A percentile compares a stretch with the other conserved stretches of the same genome.
Conservation (phyloP, 2,329 filamentous ascomycete genomes). For the Pyrenophora graminea region DNA sequence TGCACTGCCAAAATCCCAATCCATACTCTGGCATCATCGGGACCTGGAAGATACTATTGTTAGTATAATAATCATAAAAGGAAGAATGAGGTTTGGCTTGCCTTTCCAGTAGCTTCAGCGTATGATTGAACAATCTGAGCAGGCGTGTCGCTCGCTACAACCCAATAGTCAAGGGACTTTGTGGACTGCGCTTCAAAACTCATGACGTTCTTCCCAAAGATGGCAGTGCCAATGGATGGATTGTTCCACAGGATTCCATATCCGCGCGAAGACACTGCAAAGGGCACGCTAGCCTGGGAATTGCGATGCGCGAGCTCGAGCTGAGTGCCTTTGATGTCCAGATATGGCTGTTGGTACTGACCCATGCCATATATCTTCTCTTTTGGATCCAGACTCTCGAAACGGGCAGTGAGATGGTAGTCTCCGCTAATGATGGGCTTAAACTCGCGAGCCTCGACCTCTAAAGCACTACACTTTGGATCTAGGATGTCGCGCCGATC, state of each 20-base stretch:
- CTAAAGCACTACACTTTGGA: conserved; percentile 63
- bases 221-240: conserved; percentile 63
- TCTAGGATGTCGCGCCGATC: conserved; percentile 57
- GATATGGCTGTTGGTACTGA: conserved; percentile 67
- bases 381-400: conserved; percentile 59
- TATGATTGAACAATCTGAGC: conserved; percentile 62
- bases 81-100: conserved; percentile 56
- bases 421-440: conserved; percentile 57
- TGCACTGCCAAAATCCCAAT: conserved; percentile 71
- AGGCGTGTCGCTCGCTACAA: conserved; percentile 62
- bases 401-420: conserved; percentile 62
- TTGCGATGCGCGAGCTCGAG: conserved; percentile 69
- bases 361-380: conserved; percentile 72
- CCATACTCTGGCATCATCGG: conserved; percentile 73
- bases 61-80: too few relatives aligned
- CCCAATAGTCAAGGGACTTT: conserved; percentile 65
- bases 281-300: conserved; percentile 68
- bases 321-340: conserved; percentile 67
- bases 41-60: conserved; percentile 38
- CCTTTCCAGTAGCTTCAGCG: conserved; percentile 58
- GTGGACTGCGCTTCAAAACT: conserved; percentile 66
- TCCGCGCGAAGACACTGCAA: conserved; percentile 62
- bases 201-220: conserved; percentile 65
- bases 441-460: conserved; percentile 63
- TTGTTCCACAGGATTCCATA: conserved; percentile 72